phyloP scores from a whole-genome alignment of 495 filamentous ascomycete species.

The Rostrohypoxylon terebratum region DNA sequence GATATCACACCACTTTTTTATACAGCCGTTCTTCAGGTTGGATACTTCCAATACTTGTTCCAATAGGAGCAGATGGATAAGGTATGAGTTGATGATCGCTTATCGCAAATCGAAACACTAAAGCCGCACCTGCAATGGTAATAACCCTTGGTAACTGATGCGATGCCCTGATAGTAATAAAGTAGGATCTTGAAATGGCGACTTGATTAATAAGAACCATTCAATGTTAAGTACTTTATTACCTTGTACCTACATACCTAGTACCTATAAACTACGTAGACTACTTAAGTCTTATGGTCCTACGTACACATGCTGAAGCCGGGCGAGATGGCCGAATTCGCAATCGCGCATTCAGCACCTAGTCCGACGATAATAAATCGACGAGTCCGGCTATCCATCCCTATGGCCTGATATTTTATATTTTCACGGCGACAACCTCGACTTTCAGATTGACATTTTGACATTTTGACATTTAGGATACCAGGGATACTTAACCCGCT shows the following conservation, averaged over 20 bases:
- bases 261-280: no score
- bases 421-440: background rate
- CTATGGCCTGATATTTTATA: background rate
- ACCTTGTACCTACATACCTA: background rate
- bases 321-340: slow-evolving; percentile 6
- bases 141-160: no score
- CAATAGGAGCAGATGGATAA: slow-evolving; percentile 26
- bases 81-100: slow-evolving; percentile 6
- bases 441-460: background rate
- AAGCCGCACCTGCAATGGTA: no score
- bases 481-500: no score
- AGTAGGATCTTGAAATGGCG: no score
- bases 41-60: slow-evolving; percentile 12
- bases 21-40: slow-evolving; percentile 3
- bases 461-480: background rate
- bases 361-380: background rate
- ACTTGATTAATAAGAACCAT: no score
- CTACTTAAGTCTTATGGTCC: no score
- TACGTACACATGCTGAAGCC: background rate
- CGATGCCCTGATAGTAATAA: no score
- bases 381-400: background rate
- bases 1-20: slow-evolving; percentile 35
- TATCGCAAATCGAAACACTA: background rate
- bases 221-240: no score
- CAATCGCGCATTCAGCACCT: background rate